phyloP scores from a whole-genome alignment of 331 rosid species.

The Cydonia oblonga region DNA sequence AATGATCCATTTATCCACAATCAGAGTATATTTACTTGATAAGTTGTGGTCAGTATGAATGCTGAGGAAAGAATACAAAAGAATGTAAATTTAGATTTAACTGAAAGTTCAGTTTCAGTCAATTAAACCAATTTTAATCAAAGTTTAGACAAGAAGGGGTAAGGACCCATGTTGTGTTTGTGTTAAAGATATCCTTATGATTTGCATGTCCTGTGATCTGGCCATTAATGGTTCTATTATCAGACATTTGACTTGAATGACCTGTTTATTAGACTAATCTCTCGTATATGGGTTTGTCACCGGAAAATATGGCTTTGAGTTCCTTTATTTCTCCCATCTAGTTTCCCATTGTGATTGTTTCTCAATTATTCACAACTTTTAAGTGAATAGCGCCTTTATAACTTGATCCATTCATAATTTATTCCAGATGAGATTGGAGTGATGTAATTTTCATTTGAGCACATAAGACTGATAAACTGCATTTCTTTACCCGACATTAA shows the following conservation, averaged over 20 bases:
- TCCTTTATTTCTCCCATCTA: not conserved
- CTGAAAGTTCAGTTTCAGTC: not conserved
- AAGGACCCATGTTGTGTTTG: not conserved
- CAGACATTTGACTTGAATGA: not conserved
- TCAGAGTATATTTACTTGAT: not conserved
- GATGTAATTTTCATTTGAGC: not conserved
- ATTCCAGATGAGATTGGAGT: not conserved
- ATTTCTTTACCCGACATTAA: not conserved
- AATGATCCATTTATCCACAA: not conserved
- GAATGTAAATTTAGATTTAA: not conserved
- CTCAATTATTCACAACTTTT: not conserved
- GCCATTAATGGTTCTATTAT: not conserved
- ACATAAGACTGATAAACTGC: not conserved
- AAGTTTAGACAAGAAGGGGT: not conserved
- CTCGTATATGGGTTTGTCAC: not conserved
- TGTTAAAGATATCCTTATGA: not conserved
- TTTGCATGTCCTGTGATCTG: not conserved
- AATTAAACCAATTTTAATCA: not conserved
- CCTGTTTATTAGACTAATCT: not conserved
- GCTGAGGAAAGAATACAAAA: not conserved
- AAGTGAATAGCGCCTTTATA: not conserved
- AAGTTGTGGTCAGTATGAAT: not conserved
- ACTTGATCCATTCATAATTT: not conserved
- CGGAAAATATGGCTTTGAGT: not conserved
- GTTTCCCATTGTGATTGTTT: not conserved